Evolutionary conservation across 352 stramenopile species (phyloP).

Genomic region (Globisporangium spiculum): DNA sequence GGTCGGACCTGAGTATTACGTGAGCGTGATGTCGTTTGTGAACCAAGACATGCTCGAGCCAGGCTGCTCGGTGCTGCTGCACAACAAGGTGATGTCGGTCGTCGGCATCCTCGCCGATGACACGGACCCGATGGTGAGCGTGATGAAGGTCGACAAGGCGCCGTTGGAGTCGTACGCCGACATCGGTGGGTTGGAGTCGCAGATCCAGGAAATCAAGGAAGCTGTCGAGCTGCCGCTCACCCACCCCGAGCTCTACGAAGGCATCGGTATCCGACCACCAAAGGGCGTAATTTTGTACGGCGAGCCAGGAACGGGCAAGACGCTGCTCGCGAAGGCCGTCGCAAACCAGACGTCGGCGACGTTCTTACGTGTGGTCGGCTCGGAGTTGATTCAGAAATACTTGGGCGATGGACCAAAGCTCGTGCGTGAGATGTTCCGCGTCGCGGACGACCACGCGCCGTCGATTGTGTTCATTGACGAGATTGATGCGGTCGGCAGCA

Average conservation of each 20-base stretch:
- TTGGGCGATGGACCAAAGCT: constrained; percentile 99
- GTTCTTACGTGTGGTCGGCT: constrained; percentile 99
- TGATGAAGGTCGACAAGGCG: constrained; percentile 99
- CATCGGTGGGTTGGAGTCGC: constrained; percentile 98
- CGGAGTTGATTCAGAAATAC: constrained; percentile 99
- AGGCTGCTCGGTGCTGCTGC: constrained; percentile 97
- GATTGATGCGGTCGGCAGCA: constrained; percentile 99
- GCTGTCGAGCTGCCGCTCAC: constrained; percentile 97
- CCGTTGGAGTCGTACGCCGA: constrained; percentile 99
- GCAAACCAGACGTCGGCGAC: constrained; percentile 99
- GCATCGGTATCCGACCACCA: constrained; percentile 97
- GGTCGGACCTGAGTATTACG: constrained; percentile 99
- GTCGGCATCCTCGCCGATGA: constrained; percentile 99
- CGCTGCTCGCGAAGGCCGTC: constrained; percentile 99
- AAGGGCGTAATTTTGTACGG: constrained; percentile 99
- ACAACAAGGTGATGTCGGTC: constrained; percentile 99
- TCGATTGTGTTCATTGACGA: constrained; percentile 99
- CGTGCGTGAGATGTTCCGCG: constrained; percentile 98
- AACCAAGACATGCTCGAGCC: constrained; percentile 99
- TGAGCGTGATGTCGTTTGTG: constrained; percentile 99
- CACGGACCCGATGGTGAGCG: constrained; percentile 98
- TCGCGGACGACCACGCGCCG: constrained; percentile 97
- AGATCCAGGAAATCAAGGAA: constrained; percentile 96
- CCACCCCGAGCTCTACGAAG: constrained; percentile 99
- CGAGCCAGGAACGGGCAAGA: constrained; percentile 99